Evolutionary conservation across 345 rosid species (phyloP).

Genomic region (Microcos paniculata): DNA sequence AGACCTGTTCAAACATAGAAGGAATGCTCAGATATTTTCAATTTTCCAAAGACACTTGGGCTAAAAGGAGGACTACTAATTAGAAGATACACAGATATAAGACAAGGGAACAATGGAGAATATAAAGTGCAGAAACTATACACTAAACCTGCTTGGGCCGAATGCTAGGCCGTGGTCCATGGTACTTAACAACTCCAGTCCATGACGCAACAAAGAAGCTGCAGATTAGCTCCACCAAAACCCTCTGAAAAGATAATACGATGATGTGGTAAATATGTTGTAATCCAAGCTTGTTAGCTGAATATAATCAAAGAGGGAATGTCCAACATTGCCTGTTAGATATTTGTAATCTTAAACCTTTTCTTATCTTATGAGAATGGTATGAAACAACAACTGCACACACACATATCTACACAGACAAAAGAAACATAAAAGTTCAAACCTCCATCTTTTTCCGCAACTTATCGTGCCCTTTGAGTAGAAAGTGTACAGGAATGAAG

Average conservation of each 20-base stretch:
- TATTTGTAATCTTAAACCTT: background rate
- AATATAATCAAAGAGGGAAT: background rate
- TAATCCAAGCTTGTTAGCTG: background rate
- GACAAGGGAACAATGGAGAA: background rate
- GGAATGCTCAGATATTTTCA: slow-evolving; percentile 1
- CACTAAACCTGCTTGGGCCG: slow-evolving; percentile 85
- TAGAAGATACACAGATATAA: background rate
- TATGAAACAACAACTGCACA: background rate
- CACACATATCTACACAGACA: background rate
- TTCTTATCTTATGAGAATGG: background rate
- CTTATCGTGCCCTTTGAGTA: slow-evolving; percentile 76
- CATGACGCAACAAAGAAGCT: slow-evolving; percentile 99
- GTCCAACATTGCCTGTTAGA: background rate
- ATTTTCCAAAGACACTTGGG: background rate
- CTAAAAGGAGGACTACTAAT: background rate
- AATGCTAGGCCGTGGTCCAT: slow-evolving; percentile 94
- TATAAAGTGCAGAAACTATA: background rate
- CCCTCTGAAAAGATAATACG: slow-evolving; percentile 55
- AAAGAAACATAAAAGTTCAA: background rate
- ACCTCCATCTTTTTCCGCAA: slow-evolving; percentile 91
- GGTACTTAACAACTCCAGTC: slow-evolving; percentile 97
- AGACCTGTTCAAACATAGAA: slow-evolving; percentile 61
- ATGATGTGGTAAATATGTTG: background rate
- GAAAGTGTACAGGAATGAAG: slow-evolving; percentile 69
- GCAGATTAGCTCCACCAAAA: slow-evolving; percentile 94